phyloP scores from a whole-genome alignment of 805 yeast genomes.

The Starmerella potacharoeniae region DNA sequence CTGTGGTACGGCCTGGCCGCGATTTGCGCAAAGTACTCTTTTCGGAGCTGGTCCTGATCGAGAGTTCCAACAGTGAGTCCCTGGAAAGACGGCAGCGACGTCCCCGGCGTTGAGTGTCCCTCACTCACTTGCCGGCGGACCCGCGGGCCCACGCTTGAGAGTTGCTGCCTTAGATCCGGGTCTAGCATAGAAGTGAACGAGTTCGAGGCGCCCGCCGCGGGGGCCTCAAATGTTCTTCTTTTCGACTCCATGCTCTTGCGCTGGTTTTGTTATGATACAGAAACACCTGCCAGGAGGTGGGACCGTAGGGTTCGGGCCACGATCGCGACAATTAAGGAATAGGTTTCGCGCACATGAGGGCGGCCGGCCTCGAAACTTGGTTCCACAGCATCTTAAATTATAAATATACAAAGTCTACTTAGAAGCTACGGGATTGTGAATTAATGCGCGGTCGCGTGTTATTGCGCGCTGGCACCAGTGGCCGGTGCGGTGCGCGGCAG shows the following conservation, averaged over 20 bases:
- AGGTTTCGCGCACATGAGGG: neutral
- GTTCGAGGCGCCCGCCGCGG: neutral
- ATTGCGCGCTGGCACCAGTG: constrained; percentile 30
- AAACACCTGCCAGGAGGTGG: neutral
- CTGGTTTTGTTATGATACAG: neutral
- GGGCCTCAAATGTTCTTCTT: neutral
- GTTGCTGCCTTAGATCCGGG: constrained; percentile 22
- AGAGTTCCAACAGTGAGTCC: constrained; percentile 24
- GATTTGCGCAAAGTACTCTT: neutral
- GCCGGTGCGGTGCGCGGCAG: constrained; percentile 17
- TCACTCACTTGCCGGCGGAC: constrained; percentile 27
- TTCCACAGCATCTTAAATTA: too few species aligned
- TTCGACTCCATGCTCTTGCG: constrained; percentile 2
- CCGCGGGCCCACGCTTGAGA: constrained; percentile 23
- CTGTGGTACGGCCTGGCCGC: constrained; percentile 8
- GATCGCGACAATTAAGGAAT: neutral
- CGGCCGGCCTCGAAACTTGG: too few species aligned
- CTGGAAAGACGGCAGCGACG: constrained; percentile 22
- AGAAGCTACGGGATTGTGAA: too few species aligned
- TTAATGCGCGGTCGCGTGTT: neutral
- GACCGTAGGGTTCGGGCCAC: neutral
- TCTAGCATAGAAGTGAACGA: constrained; percentile 11
- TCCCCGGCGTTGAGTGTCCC: constrained; percentile 24
- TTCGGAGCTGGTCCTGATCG: constrained; percentile 10
- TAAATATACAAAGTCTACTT: neutral